Evolutionary conservation across 371 early-diverging fungal species (phyloP), one percentile per base, ranked within the genome.

Genomic region (Apophysomyces sp.): DNA sequence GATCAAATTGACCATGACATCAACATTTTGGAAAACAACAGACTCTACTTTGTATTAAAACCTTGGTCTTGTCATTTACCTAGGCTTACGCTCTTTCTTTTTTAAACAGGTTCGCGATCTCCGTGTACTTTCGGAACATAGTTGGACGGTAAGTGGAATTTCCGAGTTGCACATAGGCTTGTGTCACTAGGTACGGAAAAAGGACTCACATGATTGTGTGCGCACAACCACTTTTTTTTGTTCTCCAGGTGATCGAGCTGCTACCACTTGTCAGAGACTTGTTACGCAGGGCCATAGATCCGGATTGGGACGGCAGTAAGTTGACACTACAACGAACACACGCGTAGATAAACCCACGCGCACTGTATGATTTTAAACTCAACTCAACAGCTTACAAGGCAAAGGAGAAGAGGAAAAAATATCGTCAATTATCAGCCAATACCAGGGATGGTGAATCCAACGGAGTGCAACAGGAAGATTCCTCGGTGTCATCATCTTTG

Each of bases 1-100:
- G 72, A 79, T n/a, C 83, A 88, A 67, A 74, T 88, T 13, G 73
- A 81, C 18, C 66, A 62, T 30, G 88, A 87, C 54, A 73, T 83
- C 40, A 65, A 68, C 18, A 68, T 83, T 29, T 58, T 87, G 57
- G 82, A 82, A 16, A 56, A 64, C 13, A 83, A 87, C 74, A 74
- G 88, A 15, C 52, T 87, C 4, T 81, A 82, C 57, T 81, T 79
- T 55, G 78, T 86, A 37, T 24, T 26, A 27, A n/a, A 9, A 55
- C n/a, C 32, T 4, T 6, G 11, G 39, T 21, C 3, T 7, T n/a
- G 21, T 9, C 4, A 44, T 3, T 18, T 2, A 32, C 11, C 15
- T 2, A 11, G 5, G 49, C 9, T 24, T n/a, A 0, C 21, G 4
- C 27, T 58, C 36, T 37, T 36, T 16, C 9, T 63, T 8, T 37